A percentile compares a stretch with the other conserved stretches of the same genome.
Conservation (phyloP, 73 alveolate genomes). For the Paraurostyla sp. region DNA sequence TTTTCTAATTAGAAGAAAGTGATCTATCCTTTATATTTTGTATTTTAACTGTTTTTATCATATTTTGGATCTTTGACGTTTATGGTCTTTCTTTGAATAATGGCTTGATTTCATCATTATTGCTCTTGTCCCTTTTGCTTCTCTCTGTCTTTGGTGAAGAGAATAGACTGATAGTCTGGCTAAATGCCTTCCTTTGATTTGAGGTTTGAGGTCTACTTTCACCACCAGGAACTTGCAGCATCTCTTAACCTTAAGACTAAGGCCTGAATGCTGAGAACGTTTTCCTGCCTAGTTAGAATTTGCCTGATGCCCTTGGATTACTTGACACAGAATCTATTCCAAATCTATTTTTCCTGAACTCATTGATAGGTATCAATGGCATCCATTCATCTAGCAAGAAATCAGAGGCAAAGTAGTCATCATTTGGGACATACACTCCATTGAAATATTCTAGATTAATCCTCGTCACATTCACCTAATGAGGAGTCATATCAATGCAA, state of each 20-base stretch:
- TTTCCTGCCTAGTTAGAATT: too few relatives aligned
- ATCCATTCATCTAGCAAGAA: slow-evolving; percentile 67
- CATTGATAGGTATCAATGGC: slow-evolving; percentile 46
- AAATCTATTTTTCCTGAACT: background rate
- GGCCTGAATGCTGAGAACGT: too few relatives aligned
- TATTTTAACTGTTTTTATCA: background rate
- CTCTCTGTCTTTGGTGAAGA: too few relatives aligned
- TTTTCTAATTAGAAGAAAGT: background rate
- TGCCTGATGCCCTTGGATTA: background rate
- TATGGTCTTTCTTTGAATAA: background rate
- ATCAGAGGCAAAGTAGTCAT: slow-evolving; percentile 54
- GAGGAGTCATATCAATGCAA: slow-evolving; percentile 36
- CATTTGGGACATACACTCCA: slow-evolving; percentile 61
- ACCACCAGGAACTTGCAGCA: too few relatives aligned
- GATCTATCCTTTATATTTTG: slow-evolving; percentile 6
- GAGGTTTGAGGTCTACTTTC: background rate
- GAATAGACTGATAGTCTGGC: too few relatives aligned
- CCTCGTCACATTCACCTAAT: slow-evolving; percentile 59
- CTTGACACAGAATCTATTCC: background rate
- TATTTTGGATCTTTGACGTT: background rate
- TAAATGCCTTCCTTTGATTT: too few relatives aligned
- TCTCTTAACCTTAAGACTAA: too few relatives aligned
- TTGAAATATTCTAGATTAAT: slow-evolving; percentile 17
- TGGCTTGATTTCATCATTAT: background rate
- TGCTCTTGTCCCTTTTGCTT: background rate